Evolutionary conservation across 1,139 yeast species (phyloP).

Genomic region (Kodamaea sp.): DNA sequence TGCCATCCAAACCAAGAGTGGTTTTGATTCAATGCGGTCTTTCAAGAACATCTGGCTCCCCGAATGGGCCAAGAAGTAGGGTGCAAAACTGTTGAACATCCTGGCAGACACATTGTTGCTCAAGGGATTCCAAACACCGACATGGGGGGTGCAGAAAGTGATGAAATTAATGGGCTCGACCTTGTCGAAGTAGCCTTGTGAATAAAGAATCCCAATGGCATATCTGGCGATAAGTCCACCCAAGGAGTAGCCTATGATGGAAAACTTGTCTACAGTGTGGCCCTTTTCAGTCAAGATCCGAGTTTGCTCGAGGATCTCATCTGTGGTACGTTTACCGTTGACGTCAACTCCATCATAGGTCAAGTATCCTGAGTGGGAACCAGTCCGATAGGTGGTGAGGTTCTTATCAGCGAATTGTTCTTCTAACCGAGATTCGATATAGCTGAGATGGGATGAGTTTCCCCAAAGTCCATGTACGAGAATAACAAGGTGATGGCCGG

Average conservation of each 20-base stretch:
- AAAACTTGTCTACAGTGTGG: conserved; percentile 51
- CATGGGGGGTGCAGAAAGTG: conserved; percentile 82
- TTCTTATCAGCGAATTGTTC: conserved; percentile 18
- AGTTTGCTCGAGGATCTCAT: conserved; percentile 59
- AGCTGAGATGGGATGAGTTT: conserved; percentile 62
- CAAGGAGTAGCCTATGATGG: conserved; percentile 77
- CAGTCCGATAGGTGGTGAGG: conserved; percentile 56
- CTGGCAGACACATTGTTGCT: conserved; percentile 34
- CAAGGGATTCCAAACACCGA: conserved; percentile 73
- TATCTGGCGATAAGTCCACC: conserved; percentile 82
- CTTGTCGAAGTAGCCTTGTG: conserved; percentile 52
- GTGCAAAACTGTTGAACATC: conserved; percentile 60
- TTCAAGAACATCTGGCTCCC: conserved; percentile 71
- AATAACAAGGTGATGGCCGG: conserved; percentile 55
- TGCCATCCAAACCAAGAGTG: conserved; percentile 68
- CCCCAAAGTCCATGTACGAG: conserved; percentile 91
- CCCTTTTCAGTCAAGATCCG: conserved; percentile 25
- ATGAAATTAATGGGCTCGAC: conserved; percentile 61
- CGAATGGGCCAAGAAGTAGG: conserved; percentile 64
- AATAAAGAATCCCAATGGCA: conserved; percentile 68
- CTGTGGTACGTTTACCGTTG: conserved; percentile 74
- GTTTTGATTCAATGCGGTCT: conserved; percentile 40
- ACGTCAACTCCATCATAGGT: conserved; percentile 88
- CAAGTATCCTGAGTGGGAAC: conserved; percentile 63
- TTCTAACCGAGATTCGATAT: conserved; percentile 36